These are phyloP conservation scores for Pseudogymnoascus sp. DNA, from an alignment of 2,329 filamentous ascomycete genomes.

Conservation along the genomic window DNA sequence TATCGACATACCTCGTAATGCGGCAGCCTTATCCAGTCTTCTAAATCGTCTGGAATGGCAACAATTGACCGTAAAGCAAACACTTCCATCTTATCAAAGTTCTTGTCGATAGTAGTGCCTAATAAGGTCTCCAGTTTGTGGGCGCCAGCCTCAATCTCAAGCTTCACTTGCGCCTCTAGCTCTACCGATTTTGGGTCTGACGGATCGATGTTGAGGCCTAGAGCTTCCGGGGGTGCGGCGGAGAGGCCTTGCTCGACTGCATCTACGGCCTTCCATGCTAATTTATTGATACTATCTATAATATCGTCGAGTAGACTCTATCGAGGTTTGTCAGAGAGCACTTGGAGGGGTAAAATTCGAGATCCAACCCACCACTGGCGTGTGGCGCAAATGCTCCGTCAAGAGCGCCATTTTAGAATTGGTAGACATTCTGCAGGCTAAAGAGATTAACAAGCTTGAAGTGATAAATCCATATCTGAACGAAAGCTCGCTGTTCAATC, in stretches of 20 bases:
- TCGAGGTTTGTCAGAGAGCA: conserved; percentile 10
- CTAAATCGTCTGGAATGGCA: conserved; percentile 61
- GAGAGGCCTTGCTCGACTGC: conserved; percentile 79
- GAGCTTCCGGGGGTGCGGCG: conserved; percentile 60
- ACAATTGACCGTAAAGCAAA: conserved; percentile 84
- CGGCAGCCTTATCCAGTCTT: conserved; percentile 70
- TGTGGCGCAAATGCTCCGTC: conserved; percentile 93
- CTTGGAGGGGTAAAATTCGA: conserved; percentile 9
- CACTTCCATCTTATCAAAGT: conserved; percentile 81
- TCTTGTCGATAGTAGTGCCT: conserved; percentile 73
- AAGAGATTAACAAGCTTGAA: background rate
- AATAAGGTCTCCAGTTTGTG: conserved; percentile 78
- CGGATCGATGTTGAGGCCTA: conserved; percentile 65
- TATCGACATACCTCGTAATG: conserved; percentile 65
- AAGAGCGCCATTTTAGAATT: conserved; percentile 54
- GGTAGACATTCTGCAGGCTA: conserved; percentile 21
- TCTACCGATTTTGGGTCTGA: conserved; percentile 34
- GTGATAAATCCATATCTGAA: conserved; percentile 6
- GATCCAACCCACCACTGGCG: conserved; percentile 64
- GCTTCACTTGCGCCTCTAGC: conserved; percentile 41
- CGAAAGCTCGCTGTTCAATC: background rate
- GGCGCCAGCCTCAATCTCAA: conserved; percentile 82
- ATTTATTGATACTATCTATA: conserved; percentile 91
- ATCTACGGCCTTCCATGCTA: conserved; percentile 82
- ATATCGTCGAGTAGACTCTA: conserved; percentile 95